Evolutionary conservation across 352 stramenopile species (phyloP).

Genomic region (Globisporangium nagaii): DNA sequence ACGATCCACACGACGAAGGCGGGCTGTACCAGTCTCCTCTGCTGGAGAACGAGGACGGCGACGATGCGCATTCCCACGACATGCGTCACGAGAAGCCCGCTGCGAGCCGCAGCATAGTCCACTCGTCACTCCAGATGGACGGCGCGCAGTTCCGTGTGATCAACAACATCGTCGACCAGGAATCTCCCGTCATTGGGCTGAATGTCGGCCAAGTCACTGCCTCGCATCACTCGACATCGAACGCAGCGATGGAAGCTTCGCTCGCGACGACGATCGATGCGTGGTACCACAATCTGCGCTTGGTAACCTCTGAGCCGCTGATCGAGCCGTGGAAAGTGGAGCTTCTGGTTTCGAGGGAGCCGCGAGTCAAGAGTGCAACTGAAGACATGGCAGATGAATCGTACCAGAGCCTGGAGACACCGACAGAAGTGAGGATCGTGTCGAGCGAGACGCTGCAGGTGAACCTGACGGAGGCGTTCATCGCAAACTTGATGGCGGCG

Average conservation of each 20-base stretch:
- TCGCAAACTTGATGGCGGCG: constrained; percentile 73
- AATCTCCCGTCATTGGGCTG: constrained; percentile 68
- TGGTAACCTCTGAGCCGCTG: constrained; percentile 76
- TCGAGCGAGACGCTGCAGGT: constrained; percentile 62
- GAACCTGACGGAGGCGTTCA: constrained; percentile 79
- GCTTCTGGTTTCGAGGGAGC: constrained; percentile 30
- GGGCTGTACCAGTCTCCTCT: constrained; percentile 31
- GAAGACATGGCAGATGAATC: constrained; percentile 7
- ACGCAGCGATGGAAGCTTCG: constrained; percentile 26
- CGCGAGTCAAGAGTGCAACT: background rate
- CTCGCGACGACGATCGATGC: constrained; percentile 50
- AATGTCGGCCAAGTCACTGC: constrained; percentile 38
- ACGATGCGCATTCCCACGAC: background rate
- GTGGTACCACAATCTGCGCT: constrained; percentile 81
- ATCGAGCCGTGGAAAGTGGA: constrained; percentile 75
- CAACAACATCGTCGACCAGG: constrained; percentile 80
- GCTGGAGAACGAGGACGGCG: constrained; percentile 17
- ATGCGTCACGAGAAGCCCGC: constrained; percentile 3
- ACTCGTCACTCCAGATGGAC: constrained; percentile 24
- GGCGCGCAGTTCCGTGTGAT: constrained; percentile 65
- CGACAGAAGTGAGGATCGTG: constrained; percentile 56
- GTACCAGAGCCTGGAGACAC: constrained; percentile 14
- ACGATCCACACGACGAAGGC: constrained; percentile 22
- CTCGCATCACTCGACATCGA: constrained; percentile 22
- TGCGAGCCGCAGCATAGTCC: constrained; percentile 14